Base-by-base conservation (phyloP, 495 filamentous ascomycete species). In the Melanomma pulvis-pyrius region DNA sequence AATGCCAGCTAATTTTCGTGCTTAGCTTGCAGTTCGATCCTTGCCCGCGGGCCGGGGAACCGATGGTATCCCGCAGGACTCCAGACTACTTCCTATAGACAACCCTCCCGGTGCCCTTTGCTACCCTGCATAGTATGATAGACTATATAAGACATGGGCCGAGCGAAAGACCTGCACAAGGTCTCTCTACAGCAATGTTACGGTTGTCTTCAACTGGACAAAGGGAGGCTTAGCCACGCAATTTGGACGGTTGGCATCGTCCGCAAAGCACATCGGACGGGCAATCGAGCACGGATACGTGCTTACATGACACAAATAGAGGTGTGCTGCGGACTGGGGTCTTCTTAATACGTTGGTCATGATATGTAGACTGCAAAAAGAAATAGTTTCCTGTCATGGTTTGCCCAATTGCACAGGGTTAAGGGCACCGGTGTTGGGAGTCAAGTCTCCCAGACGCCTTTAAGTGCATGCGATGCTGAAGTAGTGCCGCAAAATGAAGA, bases 11-110 rank as follows among this genome's bases (percentile, higher is more conserved):
- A 52, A 57, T 32, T 22, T 25, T 63, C 51, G 53, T 24, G 12
- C 32, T 1, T 71, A 98, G 94, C 88, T 82, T 98, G 83, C 94
- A 98, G 87, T 98, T 98, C 80, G 94, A 98, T 76, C 94, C 94
- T 63, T 98, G 94, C 83, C 94, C 94, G 50, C 84, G 94, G 77
- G 93, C 94, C 62, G 94, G 94, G 62, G 94, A 98, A 76, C 94
- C 94, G 15, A 98, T 98, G 96, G 94, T 98, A 71, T 97, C 94
- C 68, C 88, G 96, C 80, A 87, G 88, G 69, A 98, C 93, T 70
- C 93, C 93, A 26, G 93, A 98, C 76, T 98, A 98, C 82, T 98
- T 98, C 89, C 88, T 98, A 74, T 98, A 90, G 79, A 81, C 19
- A 29, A 25, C 28, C n/a, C n/a, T 24, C 6, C 29, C 29, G 28